These are phyloP conservation scores for Eragrostis tef DNA, from an alignment of 202 grass and related monocot species.

Conservation along the genomic window DNA sequence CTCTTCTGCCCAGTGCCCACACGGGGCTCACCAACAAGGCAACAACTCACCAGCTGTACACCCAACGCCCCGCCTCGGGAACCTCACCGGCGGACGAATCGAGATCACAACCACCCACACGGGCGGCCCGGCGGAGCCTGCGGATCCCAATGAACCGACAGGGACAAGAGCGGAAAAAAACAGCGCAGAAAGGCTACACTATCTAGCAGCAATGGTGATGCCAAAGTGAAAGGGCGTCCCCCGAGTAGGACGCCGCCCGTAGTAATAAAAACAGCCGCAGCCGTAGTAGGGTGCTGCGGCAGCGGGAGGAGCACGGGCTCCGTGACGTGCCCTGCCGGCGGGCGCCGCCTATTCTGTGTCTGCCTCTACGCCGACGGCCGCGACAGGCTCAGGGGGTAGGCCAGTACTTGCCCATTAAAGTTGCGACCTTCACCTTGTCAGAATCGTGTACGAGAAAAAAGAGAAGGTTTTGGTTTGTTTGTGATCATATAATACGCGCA, in stretches of 20 bases:
- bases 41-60: constrained; percentile 37
- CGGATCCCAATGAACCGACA: constrained; percentile 43
- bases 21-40: constrained; percentile 33
- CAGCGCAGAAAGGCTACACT: constrained; percentile 44
- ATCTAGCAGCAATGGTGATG: constrained; percentile 35
- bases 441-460: neutral
- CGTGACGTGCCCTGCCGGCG: constrained; percentile 48
- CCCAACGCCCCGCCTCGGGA: no score
- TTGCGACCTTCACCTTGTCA: constrained; percentile 29
- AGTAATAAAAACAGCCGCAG: constrained; percentile 11
- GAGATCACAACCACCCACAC: no score
- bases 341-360: constrained; percentile 31
- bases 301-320: constrained; percentile 22
- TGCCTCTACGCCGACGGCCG: constrained; percentile 39
- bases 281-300: neutral
- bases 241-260: constrained; percentile 19
- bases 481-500: neutral
- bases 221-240: constrained; percentile 18
- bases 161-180: constrained; percentile 37
- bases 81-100: no score
- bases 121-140: neutral
- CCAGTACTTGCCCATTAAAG: constrained; percentile 51
- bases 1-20: no score
- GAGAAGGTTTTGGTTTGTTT: neutral
- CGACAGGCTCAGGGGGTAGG: neutral